Evolutionary conservation across 1,284 basidiomycete species (phyloP), one percentile per base, ranked within the genome.

Genomic region (Ganoderma lingzhi): DNA sequence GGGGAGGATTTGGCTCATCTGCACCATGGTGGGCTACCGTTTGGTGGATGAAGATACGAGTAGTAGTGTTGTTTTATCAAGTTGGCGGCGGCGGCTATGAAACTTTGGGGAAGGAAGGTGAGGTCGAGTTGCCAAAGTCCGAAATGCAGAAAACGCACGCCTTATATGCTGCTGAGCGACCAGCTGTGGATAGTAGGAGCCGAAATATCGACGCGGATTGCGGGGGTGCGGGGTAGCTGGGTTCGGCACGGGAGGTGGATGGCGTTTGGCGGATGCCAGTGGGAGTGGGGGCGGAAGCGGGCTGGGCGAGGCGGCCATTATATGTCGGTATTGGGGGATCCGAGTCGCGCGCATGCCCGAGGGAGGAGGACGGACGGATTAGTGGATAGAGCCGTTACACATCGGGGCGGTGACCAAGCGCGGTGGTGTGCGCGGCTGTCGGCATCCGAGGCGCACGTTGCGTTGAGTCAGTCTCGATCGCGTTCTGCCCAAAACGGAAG

Each of bases 1-100:
- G 56, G 79, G 79, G 15, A 79, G 73, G 41, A 77, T 76, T 17
- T 74, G 64, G 70, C 79, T 80, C 67, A 78, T 64, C 30, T 76
- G 66, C 32, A 44, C 68, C 73, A 76, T 79, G 59, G 58, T 62
- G 66, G 60, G 35, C 32, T 23, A 53, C 12, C n/a, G 51, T 53
- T 6, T 58, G 32, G 32, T 58, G 56, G 56, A n/a, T 58, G 56
- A 6, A n/a, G 17, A 6, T 37, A 17, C 51, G 15, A 12, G 23
- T 28, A 30, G 51, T 30, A 23, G 23, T 23, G 23, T 23, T 53
- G 51, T 23, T 28, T 53, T 53, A 4, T 8, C 6, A 58, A 28
- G 14, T 8, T 17, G 19, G 53, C n/a, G 48, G 23, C 10, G 10
- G 23, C 23, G 23, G 28, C 12, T n/a, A 12, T 51, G 12, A 28